Base-by-base conservation (phyloP, 2,329 filamentous ascomycete species). In the Epichloe amarillans region DNA sequence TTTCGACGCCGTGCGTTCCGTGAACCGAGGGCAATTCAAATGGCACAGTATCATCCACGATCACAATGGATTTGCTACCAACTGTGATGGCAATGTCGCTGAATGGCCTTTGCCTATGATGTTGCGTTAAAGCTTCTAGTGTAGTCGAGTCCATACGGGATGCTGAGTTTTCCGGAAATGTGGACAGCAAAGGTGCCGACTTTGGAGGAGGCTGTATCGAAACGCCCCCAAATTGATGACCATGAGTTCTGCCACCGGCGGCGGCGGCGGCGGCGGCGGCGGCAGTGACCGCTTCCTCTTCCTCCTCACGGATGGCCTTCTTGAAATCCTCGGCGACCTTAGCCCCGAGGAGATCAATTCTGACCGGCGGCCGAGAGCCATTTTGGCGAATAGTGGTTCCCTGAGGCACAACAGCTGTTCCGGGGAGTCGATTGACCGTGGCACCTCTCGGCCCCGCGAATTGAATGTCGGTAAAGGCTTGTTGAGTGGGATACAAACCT, bases 51-150 rank as follows among this genome's bases (percentile, higher is more conserved):
- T 80, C 80, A 52, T 94, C 87, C 37, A 95, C 81, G 60, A 95
- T 94, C 50, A 95, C 76, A 56, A 95, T 94, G 0, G 88, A 95
- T 61, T 90, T 84, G 71, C 88, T 95, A n/a, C 88, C 86, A 11
- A 75, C 74, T 0, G 88, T 93, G 43, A 91, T 78, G 5, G 67
- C 77, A 57, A 72, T 71, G 53, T 80, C 76, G 54, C 76, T 80
- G 12, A 64, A 58, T 1, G 75, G 73, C 43, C 75, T 66, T 50
- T 56, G 62, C 52, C 53, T 67, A 8, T 66, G 56, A 5, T 62
- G 54, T 6, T 61, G 61, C 5, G 59, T 56, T 4, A 66, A 58
- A 21, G 64, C 60, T n/a, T 69, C 66, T n/a, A 70, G 60, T 3
- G 54, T 60, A 23, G 51, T 61, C 8, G 67, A 69, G 23, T 72